These are phyloP conservation scores for Periconia sp. DNA, from an alignment of 2,329 filamentous ascomycete genomes.

Conservation along the genomic window DNA sequence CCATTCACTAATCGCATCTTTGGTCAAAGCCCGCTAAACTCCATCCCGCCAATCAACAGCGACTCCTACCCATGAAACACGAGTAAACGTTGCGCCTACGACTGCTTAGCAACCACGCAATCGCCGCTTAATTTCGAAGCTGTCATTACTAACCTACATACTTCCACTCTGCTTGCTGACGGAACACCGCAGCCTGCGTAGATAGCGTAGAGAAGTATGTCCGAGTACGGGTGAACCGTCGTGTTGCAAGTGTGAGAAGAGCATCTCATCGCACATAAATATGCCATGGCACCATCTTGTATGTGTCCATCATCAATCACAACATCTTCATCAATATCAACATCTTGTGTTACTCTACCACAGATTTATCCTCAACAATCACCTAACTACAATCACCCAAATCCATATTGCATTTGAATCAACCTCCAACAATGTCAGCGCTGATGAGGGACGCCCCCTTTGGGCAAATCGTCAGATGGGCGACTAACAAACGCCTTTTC, in stretches of 20 bases:
- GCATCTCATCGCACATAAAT: neutral
- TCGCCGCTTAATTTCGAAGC: neutral
- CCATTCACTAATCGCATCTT: too few species aligned
- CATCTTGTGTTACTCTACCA: neutral
- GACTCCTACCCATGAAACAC: neutral
- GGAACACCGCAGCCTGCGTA: neutral
- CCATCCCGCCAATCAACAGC: neutral
- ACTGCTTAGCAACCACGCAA: neutral
- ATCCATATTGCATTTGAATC: neutral
- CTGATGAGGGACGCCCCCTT: constrained; percentile 59
- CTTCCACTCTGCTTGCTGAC: neutral
- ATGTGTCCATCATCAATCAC: neutral
- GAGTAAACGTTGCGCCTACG: neutral
- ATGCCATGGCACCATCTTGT: neutral
- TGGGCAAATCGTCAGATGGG: constrained; percentile 60
- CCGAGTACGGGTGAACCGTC: neutral
- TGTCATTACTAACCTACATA: neutral
- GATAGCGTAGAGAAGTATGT: neutral
- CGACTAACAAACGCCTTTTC: constrained; percentile 56
- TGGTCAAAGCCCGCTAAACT: neutral
- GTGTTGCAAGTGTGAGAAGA: neutral
- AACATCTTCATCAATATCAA: neutral
- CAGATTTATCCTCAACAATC: neutral
- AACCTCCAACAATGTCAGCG: constrained; percentile 32
- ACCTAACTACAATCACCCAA: neutral